phyloP scores from a whole-genome alignment of 768 basidiomycete species.

The Serpula lacrymans region DNA sequence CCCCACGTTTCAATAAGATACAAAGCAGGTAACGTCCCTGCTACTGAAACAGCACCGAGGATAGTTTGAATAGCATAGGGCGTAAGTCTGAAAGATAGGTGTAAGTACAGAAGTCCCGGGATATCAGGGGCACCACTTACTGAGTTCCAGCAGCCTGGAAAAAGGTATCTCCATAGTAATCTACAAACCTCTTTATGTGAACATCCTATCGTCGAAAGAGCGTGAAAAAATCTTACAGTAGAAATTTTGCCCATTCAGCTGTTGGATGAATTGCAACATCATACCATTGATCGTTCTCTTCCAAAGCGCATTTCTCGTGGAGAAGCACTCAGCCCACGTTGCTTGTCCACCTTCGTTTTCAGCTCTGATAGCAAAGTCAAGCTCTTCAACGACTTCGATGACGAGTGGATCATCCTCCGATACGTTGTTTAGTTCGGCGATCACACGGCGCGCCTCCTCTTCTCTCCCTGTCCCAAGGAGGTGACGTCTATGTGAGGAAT shows the following conservation, averaged over 20 bases:
- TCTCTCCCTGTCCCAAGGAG: slow-evolving; percentile 55
- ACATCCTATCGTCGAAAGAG: not conserved
- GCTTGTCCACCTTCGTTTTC: slow-evolving; percentile 83
- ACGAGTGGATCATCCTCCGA: slow-evolving; percentile 56
- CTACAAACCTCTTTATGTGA: slow-evolving; percentile 32
- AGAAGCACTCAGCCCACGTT: slow-evolving; percentile 78
- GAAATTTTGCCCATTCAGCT: slow-evolving; percentile 79
- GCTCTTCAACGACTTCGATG: slow-evolving; percentile 57
- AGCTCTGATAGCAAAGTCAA: slow-evolving; percentile 58
- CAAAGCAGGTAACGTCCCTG: slow-evolving; percentile 68
- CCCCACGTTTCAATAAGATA: slow-evolving; percentile 70
- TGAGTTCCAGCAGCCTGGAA: slow-evolving; percentile 70
- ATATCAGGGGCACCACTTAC: slow-evolving; percentile 33
- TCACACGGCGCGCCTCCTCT: slow-evolving; percentile 56
- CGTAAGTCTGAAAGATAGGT: slow-evolving; percentile 37
- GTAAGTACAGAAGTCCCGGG: not conserved
- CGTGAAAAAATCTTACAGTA: slow-evolving; percentile 49
- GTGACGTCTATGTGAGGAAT: slow-evolving; percentile 48
- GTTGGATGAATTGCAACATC: slow-evolving; percentile 81
- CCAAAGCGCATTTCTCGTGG: slow-evolving; percentile 62
- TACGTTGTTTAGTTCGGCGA: slow-evolving; percentile 66
- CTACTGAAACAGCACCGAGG: slow-evolving; percentile 71
- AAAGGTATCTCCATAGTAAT: slow-evolving; percentile 80
- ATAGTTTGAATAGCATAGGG: slow-evolving; percentile 76
- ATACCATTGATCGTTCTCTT: slow-evolving; percentile 76